Base-by-base conservation (phyloP, 148 eudicot genomes). In the Dianthus caryophyllus region DNA sequence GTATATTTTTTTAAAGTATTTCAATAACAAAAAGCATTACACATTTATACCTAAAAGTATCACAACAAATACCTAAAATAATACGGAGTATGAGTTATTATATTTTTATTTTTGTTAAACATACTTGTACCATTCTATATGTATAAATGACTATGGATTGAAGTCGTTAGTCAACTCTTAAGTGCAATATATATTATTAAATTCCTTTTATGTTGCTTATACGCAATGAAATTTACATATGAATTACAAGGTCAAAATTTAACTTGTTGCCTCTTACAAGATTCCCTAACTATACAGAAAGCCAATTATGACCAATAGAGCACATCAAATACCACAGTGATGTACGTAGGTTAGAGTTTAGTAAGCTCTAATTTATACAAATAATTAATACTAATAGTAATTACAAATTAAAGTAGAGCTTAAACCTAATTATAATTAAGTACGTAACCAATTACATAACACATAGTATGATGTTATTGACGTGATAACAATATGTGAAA, bases 401-500 rank as follows among this genome's bases (percentile, higher is more conserved):
- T n/a, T n/a, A 41, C 26, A 61, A 2, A 33, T 33, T 33, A 33
- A 33, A 61, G 49, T 36, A 49, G 58, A 71, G 12, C 38, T 12
- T 24, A 33, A 62, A n/a, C n/a, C n/a, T n/a, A n/a, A n/a, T n/a
- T n/a, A n/a, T n/a, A n/a, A n/a, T n/a, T n/a, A n/a, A n/a, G n/a
- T n/a, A n/a, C n/a, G 11, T 22, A 63, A 15, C 61, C 52, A 44
- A 64, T 47, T 26, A 66, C 43, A 26, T 22, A 25, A 15, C 54
- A 43, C 63, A 67, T 60, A n/a, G n/a, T n/a, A 0, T 68, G 69
- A 69, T 70, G 62, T 65, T 64, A 24, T 60, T 44, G 79, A 75
- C 38, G 73, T 75, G 82, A 72, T 60, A 64, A 53, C 64, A 68
- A 75, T 67, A 65, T 11, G 67, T 69, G 65, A 56, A 50, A 48